These are phyloP conservation scores for Pythium aquatile DNA, from an alignment of 352 stramenopile species.

Conservation along the genomic window DNA sequence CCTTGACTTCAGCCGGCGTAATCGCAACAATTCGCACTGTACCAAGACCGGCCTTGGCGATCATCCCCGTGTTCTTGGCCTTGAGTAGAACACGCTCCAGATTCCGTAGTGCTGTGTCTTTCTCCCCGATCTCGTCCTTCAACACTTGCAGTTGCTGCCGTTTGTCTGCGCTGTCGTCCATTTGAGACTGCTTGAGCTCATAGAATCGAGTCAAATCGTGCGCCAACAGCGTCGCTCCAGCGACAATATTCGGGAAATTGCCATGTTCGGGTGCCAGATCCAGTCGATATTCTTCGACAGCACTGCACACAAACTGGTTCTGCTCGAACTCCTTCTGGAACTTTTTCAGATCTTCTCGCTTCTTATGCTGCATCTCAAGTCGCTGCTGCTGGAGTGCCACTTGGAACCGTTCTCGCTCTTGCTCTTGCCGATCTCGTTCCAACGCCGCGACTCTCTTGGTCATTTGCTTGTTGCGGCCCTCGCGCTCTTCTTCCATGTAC, in stretches of 20 bases:
- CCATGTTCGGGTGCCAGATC: constrained; percentile 39
- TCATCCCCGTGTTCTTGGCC: constrained; percentile 62
- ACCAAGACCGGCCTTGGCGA: constrained; percentile 65
- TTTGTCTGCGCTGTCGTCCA: constrained; percentile 39
- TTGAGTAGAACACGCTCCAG: constrained; percentile 64
- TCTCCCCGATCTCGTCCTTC: constrained; percentile 26
- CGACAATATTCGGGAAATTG: constrained; percentile 36
- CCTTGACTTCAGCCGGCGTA: constrained; percentile 39
- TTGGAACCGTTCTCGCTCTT: constrained; percentile 40
- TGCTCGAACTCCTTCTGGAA: constrained; percentile 67
- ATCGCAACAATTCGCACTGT: constrained; percentile 70
- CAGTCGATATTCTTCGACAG: constrained; percentile 55
- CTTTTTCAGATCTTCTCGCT: constrained; percentile 53
- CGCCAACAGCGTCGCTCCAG: constrained; percentile 38
- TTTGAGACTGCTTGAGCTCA: constrained; percentile 52
- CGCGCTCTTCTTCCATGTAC: constrained; percentile 30
- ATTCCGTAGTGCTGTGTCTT: constrained; percentile 53
- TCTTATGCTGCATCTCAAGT: constrained; percentile 42
- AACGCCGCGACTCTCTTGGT: constrained; percentile 45
- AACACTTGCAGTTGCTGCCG: constrained; percentile 34
- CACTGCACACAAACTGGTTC: constrained; percentile 57
- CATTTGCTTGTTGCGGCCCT: constrained; percentile 38
- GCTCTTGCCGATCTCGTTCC: constrained; percentile 46
- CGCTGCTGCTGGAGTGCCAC: constrained; percentile 47
- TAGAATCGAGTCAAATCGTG: constrained; percentile 59